Base-by-base conservation (phyloP, 169 alveolate species). In the Eimeria zaria region DNA sequence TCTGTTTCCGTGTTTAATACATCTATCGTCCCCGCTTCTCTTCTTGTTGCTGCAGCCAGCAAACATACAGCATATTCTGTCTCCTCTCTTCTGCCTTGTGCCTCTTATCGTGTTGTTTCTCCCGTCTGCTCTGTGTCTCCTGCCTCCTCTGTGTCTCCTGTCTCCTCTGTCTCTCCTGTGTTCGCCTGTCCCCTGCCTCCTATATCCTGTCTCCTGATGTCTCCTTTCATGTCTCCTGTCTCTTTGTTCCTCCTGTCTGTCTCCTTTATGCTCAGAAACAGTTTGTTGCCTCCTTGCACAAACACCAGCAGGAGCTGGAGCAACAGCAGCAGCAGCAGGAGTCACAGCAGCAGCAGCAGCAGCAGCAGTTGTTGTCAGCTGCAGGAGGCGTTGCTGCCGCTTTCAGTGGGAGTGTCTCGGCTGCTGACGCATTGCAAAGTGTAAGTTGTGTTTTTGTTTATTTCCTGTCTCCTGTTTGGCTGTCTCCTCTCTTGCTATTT, bases 301-400 rank as follows among this genome's bases (percentile, higher is more conserved):
- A 30, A 16, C 78, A 67, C 48, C 78, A 67, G 44, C 78, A 67
- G 80, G n/a, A 69, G 46, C 48, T n/a, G 80, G 46, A 69, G 80
- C 80, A 69, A 46, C 80, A 69, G 46, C 80, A 30, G 80, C 51
- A 69, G 46, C 80, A 30, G 80, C 80, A 69, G 80, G 46, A 58
- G 67, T 27, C 8, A 51, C 58, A 8, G 58, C 74, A 64, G 74
- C 41, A 22, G 80, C 80, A 69, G 80, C 80, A 69, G 80, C 80
- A 69, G 46, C 51, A 14, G 67, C n/a, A 24, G 67, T 16, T 58
- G 67, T 5, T 58, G 27, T 27, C 67, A 7, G 27, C n/a, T 58
- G 67, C 67, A 58, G 67, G 67, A 58, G 67, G 67, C 67, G 27
- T 12, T 8, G 58, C 58, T 12, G 58, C 58, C 6, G 6, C 18